Percentiles rank a stretch among this genome's conserved stretches.
Conservation (phyloP, 176 grass and related monocot species). For the Neostapfia colusana region DNA sequence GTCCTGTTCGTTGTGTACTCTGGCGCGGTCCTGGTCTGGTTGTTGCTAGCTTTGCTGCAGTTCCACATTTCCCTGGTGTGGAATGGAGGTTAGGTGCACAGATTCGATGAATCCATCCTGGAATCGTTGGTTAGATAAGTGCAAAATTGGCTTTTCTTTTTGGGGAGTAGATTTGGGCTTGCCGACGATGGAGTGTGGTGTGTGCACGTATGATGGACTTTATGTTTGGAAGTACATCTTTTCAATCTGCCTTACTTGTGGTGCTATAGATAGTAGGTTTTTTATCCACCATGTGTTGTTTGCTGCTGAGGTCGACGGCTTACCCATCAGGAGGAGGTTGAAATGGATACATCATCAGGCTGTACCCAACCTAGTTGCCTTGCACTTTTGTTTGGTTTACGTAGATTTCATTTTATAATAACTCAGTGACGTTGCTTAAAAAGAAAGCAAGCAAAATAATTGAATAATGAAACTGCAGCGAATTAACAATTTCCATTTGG, state of each 20-base stretch:
- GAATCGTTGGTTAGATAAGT: not conserved
- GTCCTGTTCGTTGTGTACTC: not conserved
- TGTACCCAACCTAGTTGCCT: not conserved
- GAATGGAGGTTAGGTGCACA: not conserved
- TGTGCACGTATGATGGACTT: not conserved
- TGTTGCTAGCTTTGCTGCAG: not conserved
- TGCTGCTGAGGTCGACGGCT: not conserved
- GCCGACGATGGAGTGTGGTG: not conserved
- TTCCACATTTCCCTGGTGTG: not conserved
- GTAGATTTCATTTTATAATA: not conserved
- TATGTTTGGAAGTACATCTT: not conserved
- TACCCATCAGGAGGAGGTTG: not conserved
- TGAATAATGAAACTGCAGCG: not conserved
- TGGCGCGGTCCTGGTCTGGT: not conserved
- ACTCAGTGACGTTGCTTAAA: not conserved
- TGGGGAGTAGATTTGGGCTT: not conserved
- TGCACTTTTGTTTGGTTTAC: not conserved
- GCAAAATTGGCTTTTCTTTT: not conserved
- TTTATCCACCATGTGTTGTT: not conserved
- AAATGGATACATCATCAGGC: constrained; percentile 28
- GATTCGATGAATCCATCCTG: not conserved
- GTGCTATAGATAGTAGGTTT: not conserved
- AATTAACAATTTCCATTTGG: not conserved
- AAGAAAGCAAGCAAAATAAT: not conserved
- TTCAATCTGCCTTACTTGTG: not conserved